Evolutionary conservation across 2,329 filamentous ascomycete species (phyloP), one percentile per base, ranked within the genome.

Genomic region (Coniochaeta pulveracea): DNA sequence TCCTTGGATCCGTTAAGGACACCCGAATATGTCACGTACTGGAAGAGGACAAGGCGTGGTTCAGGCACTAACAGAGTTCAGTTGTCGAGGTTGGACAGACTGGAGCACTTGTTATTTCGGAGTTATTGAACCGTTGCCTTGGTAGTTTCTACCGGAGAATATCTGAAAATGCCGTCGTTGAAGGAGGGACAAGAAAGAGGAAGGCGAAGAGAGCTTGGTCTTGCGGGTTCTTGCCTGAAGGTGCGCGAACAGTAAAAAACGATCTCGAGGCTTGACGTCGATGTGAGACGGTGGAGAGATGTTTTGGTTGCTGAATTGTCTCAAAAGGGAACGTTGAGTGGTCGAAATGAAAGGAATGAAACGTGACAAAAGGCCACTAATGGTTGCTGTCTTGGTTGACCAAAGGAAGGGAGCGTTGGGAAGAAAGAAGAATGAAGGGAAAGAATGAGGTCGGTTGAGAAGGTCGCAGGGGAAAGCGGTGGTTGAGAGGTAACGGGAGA

Each of bases 1-100:
- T n/a, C n/a, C 37, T 29, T 28, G 34, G 41, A 44, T 47, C 47
- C 47, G 40, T 50, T 47, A 47, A 51, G 47, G 47, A 49, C 41
- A 28, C 33, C 28, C 38, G 40, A 34, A 32, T 40, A 43, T 16
- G 21, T 45, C 34, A 38, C 43, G 37, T 40, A 34, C 37, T 36
- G 32, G 11, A 34, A 22, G 10, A 34, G 31, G 37, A 21, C 16
- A 21, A 17, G 22, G n/a, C 14, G 26, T 17, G 5, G 26, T 27
- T 16, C n/a, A n/a, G n/a, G n/a, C n/a, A n/a, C n/a, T 10, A 27
- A 8, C 26, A 27, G 14, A 17, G 11, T n/a, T 17, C n/a, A 16
- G 26, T 27, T 17, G 26, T 27, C 26, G 18, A 17, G 18, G 26
- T 27, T 17, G 5, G 26, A 27, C 26, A 14, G 6, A n/a, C 12